These are phyloP conservation scores for Acacia confusa DNA, from an alignment of 306 rosid genomes.

Conservation along the genomic window DNA sequence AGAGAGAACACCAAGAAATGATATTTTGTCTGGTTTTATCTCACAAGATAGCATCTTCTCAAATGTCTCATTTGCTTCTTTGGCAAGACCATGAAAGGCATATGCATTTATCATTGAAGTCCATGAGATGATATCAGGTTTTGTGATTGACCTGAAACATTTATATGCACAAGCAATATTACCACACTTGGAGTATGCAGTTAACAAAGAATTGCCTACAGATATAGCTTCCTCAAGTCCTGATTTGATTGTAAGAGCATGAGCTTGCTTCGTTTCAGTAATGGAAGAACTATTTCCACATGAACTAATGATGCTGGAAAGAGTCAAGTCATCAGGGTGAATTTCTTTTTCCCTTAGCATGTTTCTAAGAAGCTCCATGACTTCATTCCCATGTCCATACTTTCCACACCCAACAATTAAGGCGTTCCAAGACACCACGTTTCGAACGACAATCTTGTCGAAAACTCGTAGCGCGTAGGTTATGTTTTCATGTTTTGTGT, in stretches of 20 bases:
- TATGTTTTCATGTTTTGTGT: conserved; percentile 49
- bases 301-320: conserved; percentile 65
- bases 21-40: conserved; percentile 53
- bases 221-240: conserved; percentile 60
- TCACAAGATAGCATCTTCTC: conserved; percentile 65
- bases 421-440: conserved; percentile 72
- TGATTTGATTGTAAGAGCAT: conserved; percentile 50
- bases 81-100: conserved; percentile 74
- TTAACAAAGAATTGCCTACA: conserved; percentile 54
- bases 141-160: conserved; percentile 51
- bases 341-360: conserved; percentile 49
- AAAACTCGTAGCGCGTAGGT: conserved; percentile 50
- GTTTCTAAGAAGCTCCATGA: conserved; percentile 52
- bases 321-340: conserved; percentile 60
- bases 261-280: conserved; percentile 55
- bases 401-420: conserved; percentile 67
- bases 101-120: conserved; percentile 68
- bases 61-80: conserved; percentile 53
- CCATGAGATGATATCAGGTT: conserved; percentile 71
- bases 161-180: conserved; percentile 41
- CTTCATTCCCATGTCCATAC: conserved; percentile 52
- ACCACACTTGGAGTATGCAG: conserved; percentile 82
- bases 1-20: conserved; percentile 72
- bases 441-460: conserved; percentile 43
- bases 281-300: conserved; percentile 55